Percentiles rank a stretch among this genome's conserved stretches.
phyloP scores from a whole-genome alignment of 345 rosid species.

The Hibiscus trionum region DNA sequence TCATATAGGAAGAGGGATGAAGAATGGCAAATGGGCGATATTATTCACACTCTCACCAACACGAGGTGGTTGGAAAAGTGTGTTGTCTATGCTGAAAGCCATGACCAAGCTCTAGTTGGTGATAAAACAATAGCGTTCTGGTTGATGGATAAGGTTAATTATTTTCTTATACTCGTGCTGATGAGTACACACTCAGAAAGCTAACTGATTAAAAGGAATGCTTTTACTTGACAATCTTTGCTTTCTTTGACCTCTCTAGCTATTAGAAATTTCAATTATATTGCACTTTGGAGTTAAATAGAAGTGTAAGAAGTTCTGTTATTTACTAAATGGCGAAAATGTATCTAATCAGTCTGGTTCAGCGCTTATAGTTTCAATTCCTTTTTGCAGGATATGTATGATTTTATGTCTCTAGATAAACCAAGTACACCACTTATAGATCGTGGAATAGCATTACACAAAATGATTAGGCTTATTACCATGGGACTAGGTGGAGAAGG shows the following conservation, averaged over 20 bases:
- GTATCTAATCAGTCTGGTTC: not conserved
- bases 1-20: constrained; percentile 73
- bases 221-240: not conserved
- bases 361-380: constrained; percentile 3
- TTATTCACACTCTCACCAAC: constrained; percentile 65
- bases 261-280: not conserved
- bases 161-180: not conserved
- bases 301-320: not conserved
- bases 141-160: constrained; percentile 91
- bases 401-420: constrained; percentile 83
- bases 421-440: constrained; percentile 75
- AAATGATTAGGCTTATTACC: constrained; percentile 90
- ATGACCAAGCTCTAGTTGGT: constrained; percentile 99
- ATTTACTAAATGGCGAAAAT: not conserved
- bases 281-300: not conserved
- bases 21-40: constrained; percentile 80
- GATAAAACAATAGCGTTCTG: constrained; percentile 96
- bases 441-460: constrained; percentile 95
- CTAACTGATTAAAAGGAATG: not conserved
- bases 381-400: constrained; percentile 81
- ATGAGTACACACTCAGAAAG: not conserved
- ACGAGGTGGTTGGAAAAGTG: constrained; percentile 90
- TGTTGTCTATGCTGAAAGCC: constrained; percentile 86
- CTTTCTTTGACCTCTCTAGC: not conserved
- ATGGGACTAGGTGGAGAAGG: constrained; percentile 98